Base-by-base conservation (phyloP, 2,329 filamentous ascomycete species). In the Tolypocladium cylindrosporum region DNA sequence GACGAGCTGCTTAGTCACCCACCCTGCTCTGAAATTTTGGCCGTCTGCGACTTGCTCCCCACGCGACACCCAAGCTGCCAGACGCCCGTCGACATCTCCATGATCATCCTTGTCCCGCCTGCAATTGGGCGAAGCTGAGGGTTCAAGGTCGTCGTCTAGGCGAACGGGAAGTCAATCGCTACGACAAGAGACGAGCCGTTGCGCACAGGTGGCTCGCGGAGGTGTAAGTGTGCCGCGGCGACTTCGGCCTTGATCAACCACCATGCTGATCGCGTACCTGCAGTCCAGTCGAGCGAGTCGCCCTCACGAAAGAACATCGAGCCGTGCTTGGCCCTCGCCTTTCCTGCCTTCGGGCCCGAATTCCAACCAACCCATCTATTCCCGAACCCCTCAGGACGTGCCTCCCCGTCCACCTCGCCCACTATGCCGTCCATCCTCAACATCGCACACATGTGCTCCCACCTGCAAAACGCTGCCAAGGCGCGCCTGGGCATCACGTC, bases 401-500 rank as follows among this genome's bases (percentile, higher is more conserved):
- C 27, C 27, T 16, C 45, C 24, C 36, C 52, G 36, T 42, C 43
- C 34, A 42, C 31, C 24, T 45, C 52, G 56, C 51, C 60, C 64
- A 65, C 53, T 62, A 74, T 75, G 72, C 71, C 72, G 6, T 75
- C 72, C 67, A 82, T 96, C 74, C 78, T 83, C 69, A 84, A 87
- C 74, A 82, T 96, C 63, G 81, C 85, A 66, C 79, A 93, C 78
- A 85, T 92, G 75, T 95, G 90, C 80, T 91, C 91, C 64, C 91
- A 96, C 77, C 81, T 97, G 58, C 90, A 94, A 73, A 97, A 97
- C 78, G 90, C 89, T 64, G 88, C 88, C 58, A 86, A 86, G 67
- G 90, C 89, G n/a, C 86, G 88, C 1, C 84, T 97, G 0, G 89
- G 88, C 64, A 79, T 96, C 55, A 96, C 92, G 39, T 95, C 90